A percentile compares a stretch with the other conserved stretches of the same genome.
Evolutionary conservation across 2,329 filamentous ascomycete genomes (phyloP).

Genomic region (Fusarium sp.): DNA sequence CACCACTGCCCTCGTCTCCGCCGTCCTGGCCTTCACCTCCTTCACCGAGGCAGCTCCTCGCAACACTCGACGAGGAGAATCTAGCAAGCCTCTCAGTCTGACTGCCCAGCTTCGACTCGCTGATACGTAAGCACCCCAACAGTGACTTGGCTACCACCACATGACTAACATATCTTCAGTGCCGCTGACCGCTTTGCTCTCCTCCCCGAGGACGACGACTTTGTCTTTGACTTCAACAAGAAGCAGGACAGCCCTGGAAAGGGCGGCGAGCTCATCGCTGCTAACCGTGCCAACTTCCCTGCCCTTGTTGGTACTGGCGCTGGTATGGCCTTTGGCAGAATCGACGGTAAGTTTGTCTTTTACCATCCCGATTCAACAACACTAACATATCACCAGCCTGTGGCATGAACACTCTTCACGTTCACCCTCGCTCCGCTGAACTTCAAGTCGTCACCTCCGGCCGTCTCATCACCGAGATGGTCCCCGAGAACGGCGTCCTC

Average conservation of each 20-base stretch:
- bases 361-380: not conserved
- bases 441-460: constrained; percentile 62
- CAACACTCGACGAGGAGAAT: constrained; percentile 21
- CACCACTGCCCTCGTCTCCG: constrained; percentile 45
- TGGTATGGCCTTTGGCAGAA: constrained; percentile 61
- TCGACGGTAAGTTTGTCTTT: constrained; percentile 48
- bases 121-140: constrained; percentile 46
- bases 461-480: constrained; percentile 60
- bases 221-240: constrained; percentile 60
- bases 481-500: constrained; percentile 61
- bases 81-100: constrained; percentile 41
- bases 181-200: constrained; percentile 55
- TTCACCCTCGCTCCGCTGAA: constrained; percentile 63
- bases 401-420: constrained; percentile 66
- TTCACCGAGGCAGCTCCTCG: constrained; percentile 42
- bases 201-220: constrained; percentile 55
- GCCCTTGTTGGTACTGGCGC: constrained; percentile 62
- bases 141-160: not conserved
- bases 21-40: constrained; percentile 53
- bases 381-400: constrained; percentile 50
- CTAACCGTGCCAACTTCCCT: constrained; percentile 66
- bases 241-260: constrained; percentile 35
- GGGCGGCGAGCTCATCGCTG: constrained; percentile 60
- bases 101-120: constrained; percentile 52
- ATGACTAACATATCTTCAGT: constrained; percentile 40